A percentile compares a stretch with the other conserved stretches of the same genome.
Evolutionary conservation across 1,284 basidiomycete genomes (phyloP).

Genomic region (Papiliotrema flavescens): DNA sequence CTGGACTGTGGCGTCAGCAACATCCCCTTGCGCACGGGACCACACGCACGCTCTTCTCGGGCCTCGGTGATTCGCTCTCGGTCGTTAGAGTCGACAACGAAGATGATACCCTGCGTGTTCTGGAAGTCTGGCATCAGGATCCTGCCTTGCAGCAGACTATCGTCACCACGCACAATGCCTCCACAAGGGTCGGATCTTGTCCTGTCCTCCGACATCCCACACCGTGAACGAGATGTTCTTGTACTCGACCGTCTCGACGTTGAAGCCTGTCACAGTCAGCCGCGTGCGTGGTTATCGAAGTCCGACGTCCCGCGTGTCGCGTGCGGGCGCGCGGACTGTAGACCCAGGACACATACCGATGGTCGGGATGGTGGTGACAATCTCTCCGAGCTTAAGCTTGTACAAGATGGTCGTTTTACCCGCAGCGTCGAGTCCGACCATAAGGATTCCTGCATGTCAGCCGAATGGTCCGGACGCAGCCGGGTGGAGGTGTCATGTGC

Average conservation of each 20-base stretch:
- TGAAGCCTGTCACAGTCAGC: conserved; percentile 68
- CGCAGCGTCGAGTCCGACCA: conserved; percentile 92
- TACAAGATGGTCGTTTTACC: conserved; percentile 98
- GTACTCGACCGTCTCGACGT: conserved; percentile 93
- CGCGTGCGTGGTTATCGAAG: conserved; percentile 4
- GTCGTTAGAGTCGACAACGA: conserved; percentile 99
- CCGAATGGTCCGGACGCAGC: conserved; percentile 5
- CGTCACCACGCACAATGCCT: conserved; percentile 84
- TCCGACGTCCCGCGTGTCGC: too few relatives aligned
- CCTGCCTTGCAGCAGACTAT: neutral
- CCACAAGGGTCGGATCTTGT: conserved; percentile 89
- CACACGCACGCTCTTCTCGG: conserved; percentile 73
- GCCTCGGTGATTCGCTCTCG: conserved; percentile 99
- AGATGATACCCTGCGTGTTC: conserved; percentile 99
- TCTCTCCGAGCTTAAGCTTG: conserved; percentile 97
- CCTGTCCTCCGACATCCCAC: conserved; percentile 85
- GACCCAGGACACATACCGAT: conserved; percentile 67
- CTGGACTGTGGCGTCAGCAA: conserved; percentile 57
- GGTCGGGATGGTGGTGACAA: conserved; percentile 98
- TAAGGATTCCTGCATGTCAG: conserved; percentile 55
- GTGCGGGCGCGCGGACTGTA: too few relatives aligned
- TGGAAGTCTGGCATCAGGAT: conserved; percentile 79
- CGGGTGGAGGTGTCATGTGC: neutral
- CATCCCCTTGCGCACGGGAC: neutral
- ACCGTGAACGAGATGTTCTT: conserved; percentile 90